Evolutionary conservation across 2,329 filamentous ascomycete species (phyloP), one percentile per base, ranked within the genome.

Genomic region (Sarocladium brachiariae): DNA sequence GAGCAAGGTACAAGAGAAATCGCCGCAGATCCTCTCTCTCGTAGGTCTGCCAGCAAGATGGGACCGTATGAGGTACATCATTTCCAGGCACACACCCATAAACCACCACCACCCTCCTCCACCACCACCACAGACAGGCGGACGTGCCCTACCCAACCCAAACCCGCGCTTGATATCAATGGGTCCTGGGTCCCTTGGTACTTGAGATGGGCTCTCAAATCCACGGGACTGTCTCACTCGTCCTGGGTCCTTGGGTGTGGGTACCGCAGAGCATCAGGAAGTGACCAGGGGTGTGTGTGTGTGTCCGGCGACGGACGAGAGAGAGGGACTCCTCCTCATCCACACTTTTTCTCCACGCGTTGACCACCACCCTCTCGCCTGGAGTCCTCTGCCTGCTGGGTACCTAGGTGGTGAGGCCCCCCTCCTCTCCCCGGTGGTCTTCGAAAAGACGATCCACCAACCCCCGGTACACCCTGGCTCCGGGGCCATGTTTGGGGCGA

Each of bases 401-500:
- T 9, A 19, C 39, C 39, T 45, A 23, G 39, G 21, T n/a, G n/a
- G 18, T 23, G 19, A 10, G 16, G 18, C 18, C 8, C 18, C 10
- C 39, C 21, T 19, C 21, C 39, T 45, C 39, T n/a, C 39, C 39
- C 39, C 21, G 39, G 39, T 45, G 39, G 39, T 19, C 39, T 27
- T 45, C n/a, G 39, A n/a, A 27, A 14, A 23, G 39, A 45, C 39
- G 39, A 45, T 45, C 39, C 39, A 45, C 39, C 24, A 30, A 27
- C 39, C 39, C 39, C 39, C 39, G 21, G 39, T 25, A 25, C 19
- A 25, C 39, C 39, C 39, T n/a, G 25, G 39, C 21, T 45, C 39
- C 24, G 39, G n/a, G 30, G 10, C 30, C 30, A 23, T 54, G 50
- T 54, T 50, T 54, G 53, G 53, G 53, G 53, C 53, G 48, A 53